Conservation (phyloP, 108 stramenopile genomes). For the Cylindrotheca fusiformis region DNA sequence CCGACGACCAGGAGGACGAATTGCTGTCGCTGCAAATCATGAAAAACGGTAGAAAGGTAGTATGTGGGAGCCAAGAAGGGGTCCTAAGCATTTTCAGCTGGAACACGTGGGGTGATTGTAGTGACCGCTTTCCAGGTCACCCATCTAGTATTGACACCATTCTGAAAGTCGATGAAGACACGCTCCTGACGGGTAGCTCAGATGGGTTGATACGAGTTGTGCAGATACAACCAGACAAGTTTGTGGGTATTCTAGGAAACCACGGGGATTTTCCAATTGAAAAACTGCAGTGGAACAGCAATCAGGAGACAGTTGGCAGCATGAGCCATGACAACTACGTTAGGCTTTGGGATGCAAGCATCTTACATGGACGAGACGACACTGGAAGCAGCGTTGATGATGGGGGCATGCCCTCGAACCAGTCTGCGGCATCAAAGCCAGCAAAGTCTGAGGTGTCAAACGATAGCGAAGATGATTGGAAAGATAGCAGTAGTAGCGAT, state of each 20-base stretch:
- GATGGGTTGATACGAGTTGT: constrained; percentile 94
- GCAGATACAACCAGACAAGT: constrained; percentile 84
- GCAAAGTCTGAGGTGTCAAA: neutral
- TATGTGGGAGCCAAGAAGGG: constrained; percentile 89
- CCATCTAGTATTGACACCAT: constrained; percentile 87
- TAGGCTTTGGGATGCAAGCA: constrained; percentile 75
- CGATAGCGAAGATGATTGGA: constrained; percentile 78
- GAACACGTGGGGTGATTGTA: constrained; percentile 92
- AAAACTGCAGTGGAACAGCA: constrained; percentile 70
- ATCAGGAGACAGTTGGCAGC: constrained; percentile 75
- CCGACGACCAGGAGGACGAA: constrained; percentile 96
- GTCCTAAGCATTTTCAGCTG: constrained; percentile 83
- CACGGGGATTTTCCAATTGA: constrained; percentile 93
- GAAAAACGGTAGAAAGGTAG: constrained; percentile 83
- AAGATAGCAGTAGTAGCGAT: constrained; percentile 32
- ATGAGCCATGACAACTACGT: constrained; percentile 47
- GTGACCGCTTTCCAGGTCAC: constrained; percentile 93
- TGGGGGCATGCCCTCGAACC: constrained; percentile 16
- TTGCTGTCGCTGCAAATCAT: constrained; percentile 76
- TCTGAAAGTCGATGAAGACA: constrained; percentile 93
- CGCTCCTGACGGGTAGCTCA: constrained; percentile 90
- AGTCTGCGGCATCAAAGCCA: constrained; percentile 21
- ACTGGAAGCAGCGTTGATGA: constrained; percentile 46
- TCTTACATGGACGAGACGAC: constrained; percentile 62
- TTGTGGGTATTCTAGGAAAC: constrained; percentile 89